Conservation (phyloP, 169 alveolate species). For the Toxoplasma gondii region DNA sequence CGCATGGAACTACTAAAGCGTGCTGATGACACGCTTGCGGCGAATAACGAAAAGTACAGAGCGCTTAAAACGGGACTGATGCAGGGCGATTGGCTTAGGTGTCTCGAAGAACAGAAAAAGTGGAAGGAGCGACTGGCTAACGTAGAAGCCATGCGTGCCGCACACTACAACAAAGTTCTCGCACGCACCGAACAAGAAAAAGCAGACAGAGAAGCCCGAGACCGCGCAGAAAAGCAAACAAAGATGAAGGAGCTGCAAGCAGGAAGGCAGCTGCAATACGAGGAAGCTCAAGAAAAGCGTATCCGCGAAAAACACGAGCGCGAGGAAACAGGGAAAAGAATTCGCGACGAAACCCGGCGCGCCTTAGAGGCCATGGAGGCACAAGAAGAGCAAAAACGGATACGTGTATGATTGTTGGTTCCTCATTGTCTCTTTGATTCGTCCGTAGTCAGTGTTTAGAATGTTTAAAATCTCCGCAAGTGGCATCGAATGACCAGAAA, state of each 20-base stretch:
- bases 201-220: neutral
- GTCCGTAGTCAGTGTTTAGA: too few species aligned
- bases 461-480: neutral
- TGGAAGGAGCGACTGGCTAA: neutral
- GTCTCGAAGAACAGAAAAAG: neutral
- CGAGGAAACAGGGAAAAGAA: neutral
- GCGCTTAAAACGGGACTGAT: conserved; percentile 27
- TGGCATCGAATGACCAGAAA: neutral
- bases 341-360: neutral
- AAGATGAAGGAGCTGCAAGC: neutral
- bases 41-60: neutral
- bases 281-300: neutral
- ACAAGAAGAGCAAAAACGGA: conserved; percentile 11
- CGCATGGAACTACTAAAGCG: neutral
- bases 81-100: conserved; percentile 20
- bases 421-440: too few species aligned
- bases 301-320: neutral
- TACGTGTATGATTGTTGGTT: neutral
- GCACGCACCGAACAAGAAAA: neutral
- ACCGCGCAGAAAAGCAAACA: neutral
- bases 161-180: neutral
- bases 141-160: neutral
- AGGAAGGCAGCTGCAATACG: conserved; percentile 1
- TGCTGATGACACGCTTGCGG: neutral
- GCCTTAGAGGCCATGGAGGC: neutral